Base-by-base conservation (phyloP, 2,329 filamentous ascomycete genomes). In the Plectosphaerella sp. region DNA sequence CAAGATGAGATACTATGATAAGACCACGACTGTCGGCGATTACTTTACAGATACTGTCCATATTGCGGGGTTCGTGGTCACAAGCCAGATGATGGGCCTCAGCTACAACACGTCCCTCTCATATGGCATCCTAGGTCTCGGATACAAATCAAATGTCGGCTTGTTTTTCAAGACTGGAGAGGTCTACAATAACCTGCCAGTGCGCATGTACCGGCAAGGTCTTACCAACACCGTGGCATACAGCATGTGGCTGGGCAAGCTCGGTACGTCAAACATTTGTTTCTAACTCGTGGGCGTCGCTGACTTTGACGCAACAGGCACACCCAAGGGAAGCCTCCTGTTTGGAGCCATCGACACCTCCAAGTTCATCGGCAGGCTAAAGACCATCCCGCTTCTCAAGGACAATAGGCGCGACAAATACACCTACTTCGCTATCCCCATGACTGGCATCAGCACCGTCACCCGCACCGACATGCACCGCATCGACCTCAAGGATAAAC, bases 1-100 rank as follows among this genome's bases (percentile, higher is more conserved):
- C 74, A 91, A 93, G 70, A 96, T 96, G 57, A 84, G 84, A 2
- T 96, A 96, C 59, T 86, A 88, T 36, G 91, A 96, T 68, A 88
- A 88, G 46, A 88, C 88, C 0, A 83, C 84, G 4, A 88, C 91
- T 0, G 66, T 72, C 1, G 91, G 91, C 25, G 88, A 93, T 68
- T 96, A 95, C 66, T 88, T 83, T 3, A 69, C 71, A 49, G 83
- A 87, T 57, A 69, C 68, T 2, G 80, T 87, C 54, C 61, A 69
- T 12, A 78, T 86, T 49, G 80, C 78, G 45, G 73, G 73, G 9
- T 69, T 70, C n/a, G 71, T 66, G 1, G 57, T 86, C n/a, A 59
- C 69, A 4, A 80, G 79, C 50, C 67, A 84, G 59, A 78, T 80
- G 36, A 84, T 84, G 74, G 83, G 83, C 5, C 65, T 86, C 8